phyloP scores from a whole-genome alignment of 176 grass and related monocot genomes.

The Poa pratensis region DNA sequence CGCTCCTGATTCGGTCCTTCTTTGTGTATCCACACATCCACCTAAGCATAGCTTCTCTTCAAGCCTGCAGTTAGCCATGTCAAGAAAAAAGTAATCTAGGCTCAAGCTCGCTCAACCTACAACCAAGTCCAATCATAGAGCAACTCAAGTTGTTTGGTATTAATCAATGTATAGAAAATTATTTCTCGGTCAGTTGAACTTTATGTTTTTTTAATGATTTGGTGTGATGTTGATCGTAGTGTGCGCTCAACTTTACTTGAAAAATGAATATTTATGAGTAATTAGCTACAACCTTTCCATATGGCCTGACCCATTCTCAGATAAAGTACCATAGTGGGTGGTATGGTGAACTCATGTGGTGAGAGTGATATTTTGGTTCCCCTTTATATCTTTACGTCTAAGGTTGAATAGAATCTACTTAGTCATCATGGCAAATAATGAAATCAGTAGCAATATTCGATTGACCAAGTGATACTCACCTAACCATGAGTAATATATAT shows the following conservation, averaged over 20 bases:
- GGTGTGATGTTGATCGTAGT: neutral
- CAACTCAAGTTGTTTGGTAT: conserved; percentile 12
- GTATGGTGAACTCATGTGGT: conserved; percentile 2
- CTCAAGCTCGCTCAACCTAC: neutral
- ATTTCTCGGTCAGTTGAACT: neutral
- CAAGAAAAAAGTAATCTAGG: neutral
- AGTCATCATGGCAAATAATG: neutral
- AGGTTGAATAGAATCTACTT: neutral
- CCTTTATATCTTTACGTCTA: neutral
- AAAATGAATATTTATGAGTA: conserved; percentile 9
- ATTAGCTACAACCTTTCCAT: neutral
- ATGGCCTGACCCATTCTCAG: neutral
- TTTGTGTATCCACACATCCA: no score
- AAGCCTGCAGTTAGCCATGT: neutral
- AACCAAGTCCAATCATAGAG: neutral
- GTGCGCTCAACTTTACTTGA: neutral
- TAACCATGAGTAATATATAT: neutral
- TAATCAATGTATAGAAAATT: neutral
- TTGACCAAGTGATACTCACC: neutral
- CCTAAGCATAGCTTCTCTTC: no score
- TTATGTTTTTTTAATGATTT: neutral
- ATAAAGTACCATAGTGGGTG: conserved; percentile 4
- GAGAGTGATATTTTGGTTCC: conserved; percentile 7
- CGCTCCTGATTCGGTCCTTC: no score
- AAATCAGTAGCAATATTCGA: neutral